Base-by-base conservation (phyloP, 495 filamentous ascomycete species). In the Thermothielavioides terrestris region DNA sequence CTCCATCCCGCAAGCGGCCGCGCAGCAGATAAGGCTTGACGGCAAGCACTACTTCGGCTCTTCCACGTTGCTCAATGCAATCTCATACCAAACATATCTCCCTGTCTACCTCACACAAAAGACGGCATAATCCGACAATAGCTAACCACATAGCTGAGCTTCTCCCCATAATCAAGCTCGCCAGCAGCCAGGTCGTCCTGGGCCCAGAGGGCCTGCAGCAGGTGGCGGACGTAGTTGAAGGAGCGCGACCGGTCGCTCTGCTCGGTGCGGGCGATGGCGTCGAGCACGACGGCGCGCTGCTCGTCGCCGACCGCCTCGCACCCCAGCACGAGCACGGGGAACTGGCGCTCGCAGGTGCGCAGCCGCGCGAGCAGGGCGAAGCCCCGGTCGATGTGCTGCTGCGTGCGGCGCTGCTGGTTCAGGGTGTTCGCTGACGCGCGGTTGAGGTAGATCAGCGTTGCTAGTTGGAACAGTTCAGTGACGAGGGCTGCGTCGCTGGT, bases 321-420 rank as follows among this genome's bases (percentile, higher is more conserved):
- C 23, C 66, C 68, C n/a, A 69, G 40, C 35, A 69, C 56, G 35
- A 71, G 62, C n/a, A 71, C 34, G 8, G 66, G 65, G 42, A 68
- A 68, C 26, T 65, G 65, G 5, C 53, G 59, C 23, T 64, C 37
- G 32, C 64, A 70, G 26, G 56, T 18, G 40, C 25, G 25, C 26
- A 43, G 15, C 40, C 17, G 40, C 7, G 40, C 26, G 15, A 43
- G 40, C 14, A 43, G 18, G 27, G n/a, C 8, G 15, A 43, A 43
- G 26, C 6, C 40, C 40, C n/a, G 11, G 40, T 43, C 40, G 12
- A 43, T 28, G 26, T 30, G 40, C 40, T 43, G 40, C 40, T 43
- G 40, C n/a, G 40, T 58, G 35, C 54, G 49, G 26, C 45, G 20
- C 12, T 46, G 17, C 43, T 56, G 58, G 22, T 53, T 53, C 10